phyloP scores from a whole-genome alignment of 805 yeast species.

The Candida endomychidarum region DNA sequence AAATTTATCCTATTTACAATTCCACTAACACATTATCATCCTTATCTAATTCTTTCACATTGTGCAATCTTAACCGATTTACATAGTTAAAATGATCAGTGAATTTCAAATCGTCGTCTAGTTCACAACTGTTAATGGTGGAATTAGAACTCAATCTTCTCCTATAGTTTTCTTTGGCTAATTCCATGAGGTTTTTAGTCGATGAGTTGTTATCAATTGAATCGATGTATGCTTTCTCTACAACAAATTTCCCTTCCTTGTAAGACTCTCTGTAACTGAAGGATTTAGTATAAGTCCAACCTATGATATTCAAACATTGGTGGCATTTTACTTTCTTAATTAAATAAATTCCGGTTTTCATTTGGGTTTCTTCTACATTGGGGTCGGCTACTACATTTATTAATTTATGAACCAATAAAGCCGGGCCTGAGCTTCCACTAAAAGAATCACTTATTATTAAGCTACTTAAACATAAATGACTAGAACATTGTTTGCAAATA shows the following conservation, averaged over 20 bases:
- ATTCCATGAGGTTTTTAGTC: conserved; percentile 31
- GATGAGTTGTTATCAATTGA: conserved; percentile 36
- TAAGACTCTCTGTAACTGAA: conserved; percentile 35
- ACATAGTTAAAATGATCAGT: conserved; percentile 13
- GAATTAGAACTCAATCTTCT: conserved; percentile 20
- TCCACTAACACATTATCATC: conserved; percentile 21
- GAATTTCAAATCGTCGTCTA: conserved; percentile 18
- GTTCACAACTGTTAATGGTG: conserved; percentile 14
- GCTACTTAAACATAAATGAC: conserved; percentile 39
- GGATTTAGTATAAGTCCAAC: conserved; percentile 44
- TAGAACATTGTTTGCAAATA: conserved; percentile 40
- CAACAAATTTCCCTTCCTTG: conserved; percentile 46
- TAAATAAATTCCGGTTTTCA: conserved; percentile 41
- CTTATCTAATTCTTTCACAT: conserved; percentile 17
- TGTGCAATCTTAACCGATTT: conserved; percentile 19
- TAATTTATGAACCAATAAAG: conserved; percentile 39
- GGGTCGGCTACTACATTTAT: conserved; percentile 33
- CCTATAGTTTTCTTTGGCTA: conserved; percentile 24
- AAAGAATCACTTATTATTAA: conserved; percentile 39
- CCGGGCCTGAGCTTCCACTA: conserved; percentile 41
- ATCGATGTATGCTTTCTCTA: conserved; percentile 36
- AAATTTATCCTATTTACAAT: conserved; percentile 7
- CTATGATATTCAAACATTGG: conserved; percentile 36
- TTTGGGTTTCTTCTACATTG: conserved; percentile 30
- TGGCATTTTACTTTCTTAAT: conserved; percentile 38